Evolutionary conservation across 164 flowering plant genomes (phyloP).

Genomic region (Vitis cinerea): DNA sequence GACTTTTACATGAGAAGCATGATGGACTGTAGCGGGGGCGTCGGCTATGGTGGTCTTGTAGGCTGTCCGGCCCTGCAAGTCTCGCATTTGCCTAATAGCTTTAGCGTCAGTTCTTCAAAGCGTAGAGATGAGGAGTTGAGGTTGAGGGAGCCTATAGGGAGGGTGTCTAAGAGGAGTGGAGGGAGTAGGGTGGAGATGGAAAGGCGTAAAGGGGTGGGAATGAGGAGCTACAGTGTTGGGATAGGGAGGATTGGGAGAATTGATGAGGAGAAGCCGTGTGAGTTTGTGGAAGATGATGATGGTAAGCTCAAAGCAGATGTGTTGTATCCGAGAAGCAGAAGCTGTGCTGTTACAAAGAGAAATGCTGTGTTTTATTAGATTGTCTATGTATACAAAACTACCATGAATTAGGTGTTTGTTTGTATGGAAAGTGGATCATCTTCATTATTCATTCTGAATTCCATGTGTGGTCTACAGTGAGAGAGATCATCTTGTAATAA

Average conservation of each 20-base stretch:
- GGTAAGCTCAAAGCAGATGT: too few species aligned
- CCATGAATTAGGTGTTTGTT: too few species aligned
- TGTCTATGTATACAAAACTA: neutral
- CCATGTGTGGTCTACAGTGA: too few species aligned
- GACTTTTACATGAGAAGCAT: slow-evolving; percentile 43
- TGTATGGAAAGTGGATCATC: too few species aligned
- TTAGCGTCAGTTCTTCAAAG: neutral
- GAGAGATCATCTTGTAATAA: too few species aligned
- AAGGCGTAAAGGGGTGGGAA: neutral
- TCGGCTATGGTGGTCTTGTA: slow-evolving; percentile 10
- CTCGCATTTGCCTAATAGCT: slow-evolving; percentile 3
- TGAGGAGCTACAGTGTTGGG: slow-evolving; percentile 28
- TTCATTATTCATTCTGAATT: too few species aligned
- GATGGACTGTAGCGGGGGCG: slow-evolving; percentile 28
- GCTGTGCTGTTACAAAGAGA: slow-evolving; percentile 5
- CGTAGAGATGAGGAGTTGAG: neutral
- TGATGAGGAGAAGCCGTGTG: slow-evolving; percentile 29
- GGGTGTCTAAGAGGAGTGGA: neutral
- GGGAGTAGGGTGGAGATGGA: neutral
- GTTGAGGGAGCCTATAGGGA: neutral
- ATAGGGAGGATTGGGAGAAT: slow-evolving; percentile 30
- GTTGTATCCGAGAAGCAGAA: slow-evolving; percentile 15
- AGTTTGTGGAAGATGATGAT: slow-evolving; percentile 17
- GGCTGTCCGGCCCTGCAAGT: slow-evolving; percentile 11
- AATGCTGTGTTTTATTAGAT: slow-evolving; percentile 2